These are phyloP conservation scores for Morella rubra DNA, from an alignment of 306 rosid genomes.

Conservation along the genomic window DNA sequence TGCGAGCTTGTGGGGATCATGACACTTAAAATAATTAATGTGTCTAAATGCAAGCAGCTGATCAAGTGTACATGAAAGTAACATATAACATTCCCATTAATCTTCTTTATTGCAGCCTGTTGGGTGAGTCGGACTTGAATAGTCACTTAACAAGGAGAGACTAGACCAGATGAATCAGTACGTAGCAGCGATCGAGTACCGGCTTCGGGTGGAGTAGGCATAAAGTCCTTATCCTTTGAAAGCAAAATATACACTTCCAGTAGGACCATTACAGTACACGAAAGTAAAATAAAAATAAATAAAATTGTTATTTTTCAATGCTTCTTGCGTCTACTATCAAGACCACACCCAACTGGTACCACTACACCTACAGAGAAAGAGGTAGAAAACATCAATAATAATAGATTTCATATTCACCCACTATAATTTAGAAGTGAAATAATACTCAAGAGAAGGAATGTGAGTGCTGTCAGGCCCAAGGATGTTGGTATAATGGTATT, in stretches of 20 bases:
- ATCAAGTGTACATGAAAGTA: no score
- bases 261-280: background rate
- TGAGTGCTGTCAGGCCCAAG: background rate
- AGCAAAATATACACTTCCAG: background rate
- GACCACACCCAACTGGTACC: conserved; percentile 2
- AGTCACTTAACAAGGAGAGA: background rate
- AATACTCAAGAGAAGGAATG: conserved; percentile 4
- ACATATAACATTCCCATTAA: no score
- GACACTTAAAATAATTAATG: no score
- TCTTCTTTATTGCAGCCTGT: background rate
- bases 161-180: background rate
- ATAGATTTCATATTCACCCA: conserved; percentile 19
- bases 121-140: conserved; percentile 3
- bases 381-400: background rate
- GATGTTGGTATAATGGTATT: background rate
- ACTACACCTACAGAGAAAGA: background rate
- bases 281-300: background rate
- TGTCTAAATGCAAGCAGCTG: no score
- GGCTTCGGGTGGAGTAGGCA: conserved; percentile 15
- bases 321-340: conserved; percentile 6
- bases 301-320: background rate
- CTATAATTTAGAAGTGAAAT: conserved; percentile 11
- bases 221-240: conserved; percentile 12
- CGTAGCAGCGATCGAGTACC: background rate
- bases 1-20: no score